phyloP scores from a whole-genome alignment of 1,284 basidiomycete species.

The Tilletia horrida region DNA sequence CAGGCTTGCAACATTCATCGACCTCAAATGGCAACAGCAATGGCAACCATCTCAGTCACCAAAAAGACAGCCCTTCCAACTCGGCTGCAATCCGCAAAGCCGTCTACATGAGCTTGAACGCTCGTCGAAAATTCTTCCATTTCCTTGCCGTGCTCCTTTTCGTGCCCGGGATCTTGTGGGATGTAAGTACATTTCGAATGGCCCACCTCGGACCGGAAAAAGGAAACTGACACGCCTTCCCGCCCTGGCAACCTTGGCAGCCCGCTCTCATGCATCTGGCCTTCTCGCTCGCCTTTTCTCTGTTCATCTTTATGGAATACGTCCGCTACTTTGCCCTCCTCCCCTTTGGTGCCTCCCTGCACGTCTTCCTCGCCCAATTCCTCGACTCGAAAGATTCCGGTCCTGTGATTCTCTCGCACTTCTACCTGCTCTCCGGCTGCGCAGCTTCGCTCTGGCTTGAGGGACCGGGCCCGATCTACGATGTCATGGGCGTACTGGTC shows the following conservation, averaged over 20 bases:
- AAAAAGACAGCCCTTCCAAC: neutral
- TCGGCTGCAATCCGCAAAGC: neutral
- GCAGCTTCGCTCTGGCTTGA: conserved; percentile 92
- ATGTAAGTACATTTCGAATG: conserved; percentile 63
- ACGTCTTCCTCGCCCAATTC: conserved; percentile 92
- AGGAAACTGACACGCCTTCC: neutral
- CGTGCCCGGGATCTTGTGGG: conserved; percentile 82
- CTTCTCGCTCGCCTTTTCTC: conserved; percentile 66
- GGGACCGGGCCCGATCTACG: conserved; percentile 56
- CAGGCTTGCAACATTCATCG: neutral
- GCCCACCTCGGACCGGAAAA: neutral
- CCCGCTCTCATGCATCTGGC: conserved; percentile 93
- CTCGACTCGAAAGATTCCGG: conserved; percentile 91
- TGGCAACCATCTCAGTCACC: no score
- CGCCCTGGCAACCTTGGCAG: conserved; percentile 59
- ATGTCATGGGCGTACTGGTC: conserved; percentile 83
- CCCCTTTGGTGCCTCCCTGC: conserved; percentile 87
- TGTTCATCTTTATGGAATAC: conserved; percentile 53
- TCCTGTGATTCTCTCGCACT: conserved; percentile 93
- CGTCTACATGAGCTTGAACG: conserved; percentile 71
- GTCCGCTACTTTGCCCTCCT: conserved; percentile 89
- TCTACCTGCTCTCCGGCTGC: conserved; percentile 92
- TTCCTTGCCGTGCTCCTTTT: conserved; percentile 93
- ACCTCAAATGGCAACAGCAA: no score
- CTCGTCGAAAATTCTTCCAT: conserved; percentile 96